phyloP scores from a whole-genome alignment of 2,329 filamentous ascomycete genomes.

The Lachnellula hyalina region DNA sequence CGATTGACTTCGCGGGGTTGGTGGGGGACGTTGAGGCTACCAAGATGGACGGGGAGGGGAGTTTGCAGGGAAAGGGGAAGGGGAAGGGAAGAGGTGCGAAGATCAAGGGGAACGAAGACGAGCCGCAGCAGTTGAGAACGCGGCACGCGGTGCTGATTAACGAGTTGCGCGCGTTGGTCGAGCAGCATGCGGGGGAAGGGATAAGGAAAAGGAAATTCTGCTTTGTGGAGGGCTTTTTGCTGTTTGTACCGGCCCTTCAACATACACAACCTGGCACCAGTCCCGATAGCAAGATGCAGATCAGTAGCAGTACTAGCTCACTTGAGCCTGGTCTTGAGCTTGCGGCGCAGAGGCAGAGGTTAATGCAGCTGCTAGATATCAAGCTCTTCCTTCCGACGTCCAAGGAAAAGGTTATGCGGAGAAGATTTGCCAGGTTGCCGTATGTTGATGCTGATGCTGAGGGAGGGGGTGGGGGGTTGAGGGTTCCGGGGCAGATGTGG shows the following conservation, averaged over 20 bases:
- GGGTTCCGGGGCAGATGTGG: constrained; percentile 23
- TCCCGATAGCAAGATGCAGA: neutral
- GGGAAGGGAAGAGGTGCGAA: neutral
- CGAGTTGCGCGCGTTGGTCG: neutral
- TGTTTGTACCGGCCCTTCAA: constrained; percentile 4
- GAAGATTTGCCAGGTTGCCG: constrained; percentile 9
- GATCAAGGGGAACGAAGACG: neutral
- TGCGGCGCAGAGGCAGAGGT: neutral
- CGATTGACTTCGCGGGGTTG: constrained; percentile 16
- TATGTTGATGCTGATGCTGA: constrained; percentile 14
- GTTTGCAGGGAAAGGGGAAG: neutral
- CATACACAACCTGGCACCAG: neutral
- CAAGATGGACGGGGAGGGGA: neutral
- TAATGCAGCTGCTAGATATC: constrained; percentile 14
- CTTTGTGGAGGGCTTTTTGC: constrained; percentile 19
- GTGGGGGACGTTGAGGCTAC: neutral
- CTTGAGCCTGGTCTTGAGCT: neutral
- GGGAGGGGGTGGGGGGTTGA: constrained; percentile 4
- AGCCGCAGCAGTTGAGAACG: neutral
- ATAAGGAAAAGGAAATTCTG: constrained; percentile 2
- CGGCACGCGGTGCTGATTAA: neutral
- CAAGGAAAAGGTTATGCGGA: constrained; percentile 7
- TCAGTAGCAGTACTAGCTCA: neutral
- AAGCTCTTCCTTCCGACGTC: constrained; percentile 19
- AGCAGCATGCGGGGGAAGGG: neutral